Percentiles rank a stretch among this genome's conserved stretches.
These are phyloP conservation scores for Nitzschia sp. DNA, from an alignment of 108 stramenopile genomes.

Conservation along the genomic window DNA sequence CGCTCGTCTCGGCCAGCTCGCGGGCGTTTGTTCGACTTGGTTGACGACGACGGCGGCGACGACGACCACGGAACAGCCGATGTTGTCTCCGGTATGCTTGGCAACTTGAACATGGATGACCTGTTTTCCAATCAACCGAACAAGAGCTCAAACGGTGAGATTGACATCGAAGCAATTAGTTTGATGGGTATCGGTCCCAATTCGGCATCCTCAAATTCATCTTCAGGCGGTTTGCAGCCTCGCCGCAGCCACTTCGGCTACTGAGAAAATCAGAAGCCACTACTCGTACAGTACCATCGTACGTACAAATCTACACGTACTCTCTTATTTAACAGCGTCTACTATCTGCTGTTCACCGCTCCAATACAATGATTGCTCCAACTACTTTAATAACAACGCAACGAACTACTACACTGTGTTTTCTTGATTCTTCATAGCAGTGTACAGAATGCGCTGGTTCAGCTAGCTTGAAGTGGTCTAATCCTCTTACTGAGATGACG, in stretches of 20 bases:
- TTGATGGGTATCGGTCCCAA: constrained; percentile 70
- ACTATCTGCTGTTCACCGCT: no score
- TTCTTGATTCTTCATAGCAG: no score
- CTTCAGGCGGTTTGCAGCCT: constrained; percentile 14
- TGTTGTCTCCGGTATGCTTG: constrained; percentile 75
- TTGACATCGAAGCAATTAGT: constrained; percentile 88
- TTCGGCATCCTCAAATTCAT: constrained; percentile 3
- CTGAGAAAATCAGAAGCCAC: no score
- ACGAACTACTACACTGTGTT: no score
- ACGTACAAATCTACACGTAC: no score
- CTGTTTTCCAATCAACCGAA: constrained; percentile 54
- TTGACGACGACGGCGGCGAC: constrained; percentile 71
- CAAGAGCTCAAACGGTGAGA: constrained; percentile 40
- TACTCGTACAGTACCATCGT: no score
- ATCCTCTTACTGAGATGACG: no score
- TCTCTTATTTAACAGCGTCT: no score
- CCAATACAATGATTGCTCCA: no score
- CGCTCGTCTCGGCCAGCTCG: constrained; percentile 40
- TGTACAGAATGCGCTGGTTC: no score
- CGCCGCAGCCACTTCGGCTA: constrained; percentile 12
- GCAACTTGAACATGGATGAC: constrained; percentile 60
- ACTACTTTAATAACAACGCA: no score
- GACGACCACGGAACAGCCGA: constrained; percentile 56
- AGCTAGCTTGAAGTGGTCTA: no score
- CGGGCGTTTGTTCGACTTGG: constrained; percentile 82